Base-by-base conservation (phyloP, 1,284 basidiomycete genomes). In the Trichosporon ovoides region DNA sequence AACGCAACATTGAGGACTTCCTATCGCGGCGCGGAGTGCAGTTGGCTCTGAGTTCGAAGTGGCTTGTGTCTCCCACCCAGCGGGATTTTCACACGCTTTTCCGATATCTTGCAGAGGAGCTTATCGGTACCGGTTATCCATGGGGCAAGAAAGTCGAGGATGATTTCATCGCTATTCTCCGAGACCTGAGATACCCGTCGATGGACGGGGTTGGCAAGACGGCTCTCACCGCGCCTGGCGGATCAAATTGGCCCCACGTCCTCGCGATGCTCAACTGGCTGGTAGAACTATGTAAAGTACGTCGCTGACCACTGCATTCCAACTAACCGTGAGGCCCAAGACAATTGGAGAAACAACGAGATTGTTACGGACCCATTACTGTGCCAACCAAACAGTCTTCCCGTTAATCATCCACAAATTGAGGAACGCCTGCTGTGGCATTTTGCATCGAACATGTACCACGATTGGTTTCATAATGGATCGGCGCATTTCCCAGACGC, bases 261-360 rank as follows among this genome's bases (percentile, higher is more conserved):
- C 78, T 93, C 16, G 91, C 87, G 19, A 87, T 89, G 70, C 71
- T 95, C 49, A 87, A 91, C 73, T 95, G 91, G 92, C 78, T 95
- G 14, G 87, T 87, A 1, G 87, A 91, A 65, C 75, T 90, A 3
- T 74, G 85, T 68, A 63, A 60, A 33, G 61, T 63, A 38, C 4
- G 58, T 52, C 14, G 7, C 16, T 19, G 1, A n/a, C 24, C 20
- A 31, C 22, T 7, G 4, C 20, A 3, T 12, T n/a, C 14, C 24
- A 31, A 43, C 57, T 58, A 7, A 56, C 18, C 4, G 4, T 13
- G 35, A 76, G 75, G 73, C 72, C 1, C 69, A 77, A 79, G 84
- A 66, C 71, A 84, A 43, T 74, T 81, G 52, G 80, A 80, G 55
- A 70, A 89, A 56, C 83, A 85, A 11, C 82, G 86, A 68, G 81